These are phyloP conservation scores for Blastobotrys persicus DNA, from an alignment of 1,139 yeast genomes.

Conservation along the genomic window DNA sequence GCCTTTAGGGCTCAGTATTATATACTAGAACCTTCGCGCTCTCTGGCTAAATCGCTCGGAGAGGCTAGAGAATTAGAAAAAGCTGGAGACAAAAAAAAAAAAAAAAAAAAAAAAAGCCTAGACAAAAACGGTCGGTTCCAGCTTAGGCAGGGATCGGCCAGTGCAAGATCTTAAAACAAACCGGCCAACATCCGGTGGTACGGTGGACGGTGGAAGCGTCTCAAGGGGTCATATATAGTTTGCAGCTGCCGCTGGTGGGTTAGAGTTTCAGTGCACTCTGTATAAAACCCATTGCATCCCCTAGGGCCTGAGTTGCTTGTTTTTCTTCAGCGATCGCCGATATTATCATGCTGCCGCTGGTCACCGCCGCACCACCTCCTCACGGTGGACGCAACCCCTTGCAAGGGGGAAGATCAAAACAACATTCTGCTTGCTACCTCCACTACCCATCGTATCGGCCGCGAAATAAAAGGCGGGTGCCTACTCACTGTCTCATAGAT, in stretches of 20 bases:
- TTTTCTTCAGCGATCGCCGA: neutral
- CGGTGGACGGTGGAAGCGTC: neutral
- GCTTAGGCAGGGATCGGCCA: neutral
- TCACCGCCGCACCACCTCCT: constrained; percentile 8
- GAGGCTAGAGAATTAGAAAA: no score
- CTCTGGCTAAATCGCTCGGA: no score
- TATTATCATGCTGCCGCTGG: constrained; percentile 1
- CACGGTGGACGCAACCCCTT: neutral
- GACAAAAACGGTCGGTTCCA: no score
- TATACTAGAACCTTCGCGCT: no score
- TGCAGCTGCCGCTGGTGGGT: no score
- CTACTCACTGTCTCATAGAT: constrained; percentile 4
- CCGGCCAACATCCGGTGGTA: neutral
- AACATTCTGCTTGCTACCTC: no score
- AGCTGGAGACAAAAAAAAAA: no score
- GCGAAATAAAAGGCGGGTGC: no score
- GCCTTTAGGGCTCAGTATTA: no score
- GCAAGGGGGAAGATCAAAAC: neutral
- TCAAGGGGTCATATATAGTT: no score
- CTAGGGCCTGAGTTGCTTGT: neutral
- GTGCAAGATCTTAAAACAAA: neutral
- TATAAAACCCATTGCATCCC: neutral
- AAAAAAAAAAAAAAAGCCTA: no score
- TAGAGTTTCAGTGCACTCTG: no score
- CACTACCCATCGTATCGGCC: neutral